Base-by-base conservation (phyloP, 495 filamentous ascomycete species). In the Hypoxylon subgilvum region DNA sequence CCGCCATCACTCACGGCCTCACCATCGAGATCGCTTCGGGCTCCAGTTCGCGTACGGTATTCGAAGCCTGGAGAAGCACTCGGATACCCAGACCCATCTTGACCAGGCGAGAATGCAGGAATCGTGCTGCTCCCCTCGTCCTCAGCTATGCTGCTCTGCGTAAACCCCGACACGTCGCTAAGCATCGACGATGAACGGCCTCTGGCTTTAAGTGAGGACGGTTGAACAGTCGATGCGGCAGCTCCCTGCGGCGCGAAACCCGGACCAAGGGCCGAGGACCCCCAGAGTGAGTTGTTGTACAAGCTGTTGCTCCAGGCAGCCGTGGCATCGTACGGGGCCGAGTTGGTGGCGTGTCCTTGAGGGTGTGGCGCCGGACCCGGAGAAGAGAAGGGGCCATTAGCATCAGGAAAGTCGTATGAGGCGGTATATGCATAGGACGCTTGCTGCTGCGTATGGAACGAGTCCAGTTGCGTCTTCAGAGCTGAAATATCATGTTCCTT, bases 131-230 rank as follows among this genome's bases (percentile, higher is more conserved):
- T 38, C 17, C 50, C 59, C 17, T 68, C 67, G 14, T 69, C 65
- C 2, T 70, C 65, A 5, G 62, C 61, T 6, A 45, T 75, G 41
- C 77, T 80, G 25, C 75, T 79, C 63, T 87, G 83, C 0, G 86
- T 88, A 66, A 88, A 86, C 36, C 84, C 84, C 17, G 82, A 86
- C 31, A 86, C 73, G 55, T 84, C 79, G 65, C 83, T 86, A 12
- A 87, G 79, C 86, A 88, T 89, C 16, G 83, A 86, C 6, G 82
- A 84, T 7, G 82, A 86, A 25, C 86, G 79, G 17, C 83, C 85
- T 19, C 85, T 69, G 12, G 71, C 69, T 48, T 75, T 74, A 32
- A 63, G 32, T 45, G 61, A 5, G 65, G 57, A 17, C 32, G 64
- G 61, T 42, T 68, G 61, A 32, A 52, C 13, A 63, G 61, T 51